Percentiles rank a stretch among this genome's conserved stretches.
phyloP scores from a whole-genome alignment of 2,329 filamentous ascomycete genomes.

The Parascedosporium putredinis region DNA sequence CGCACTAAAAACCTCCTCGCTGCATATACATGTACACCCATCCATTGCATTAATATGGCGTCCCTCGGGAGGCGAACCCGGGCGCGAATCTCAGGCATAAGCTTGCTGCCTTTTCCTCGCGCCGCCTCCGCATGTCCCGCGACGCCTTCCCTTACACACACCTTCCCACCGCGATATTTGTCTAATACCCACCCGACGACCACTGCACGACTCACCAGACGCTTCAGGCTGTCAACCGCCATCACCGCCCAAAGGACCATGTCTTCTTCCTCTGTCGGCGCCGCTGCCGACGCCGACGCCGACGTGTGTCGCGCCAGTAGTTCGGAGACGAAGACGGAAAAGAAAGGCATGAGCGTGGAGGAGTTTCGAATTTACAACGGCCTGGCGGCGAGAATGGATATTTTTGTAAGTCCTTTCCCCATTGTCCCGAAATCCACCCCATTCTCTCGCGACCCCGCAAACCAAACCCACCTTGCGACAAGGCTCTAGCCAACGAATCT shows the following conservation, averaged over 20 bases:
- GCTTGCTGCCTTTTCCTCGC: background rate
- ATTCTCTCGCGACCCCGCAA: no score
- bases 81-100: background rate
- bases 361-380: constrained; percentile 7
- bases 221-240: no score
- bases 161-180: background rate
- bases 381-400: constrained; percentile 9
- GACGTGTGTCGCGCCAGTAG: background rate
- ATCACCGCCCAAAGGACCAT: no score
- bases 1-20: background rate
- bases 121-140: background rate
- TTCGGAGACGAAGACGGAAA: background rate
- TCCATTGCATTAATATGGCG: background rate
- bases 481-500: no score
- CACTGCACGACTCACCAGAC: no score
- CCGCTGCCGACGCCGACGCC: no score
- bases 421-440: no score
- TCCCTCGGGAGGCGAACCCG: background rate
- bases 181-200: background rate
- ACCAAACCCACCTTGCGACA: no score
- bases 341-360: constrained; percentile 5
- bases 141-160: background rate
- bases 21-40: background rate
- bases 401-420: constrained; percentile 5
- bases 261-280: background rate